Base-by-base conservation (phyloP, 2,329 filamentous ascomycete species). In the Trichoderma sp. region DNA sequence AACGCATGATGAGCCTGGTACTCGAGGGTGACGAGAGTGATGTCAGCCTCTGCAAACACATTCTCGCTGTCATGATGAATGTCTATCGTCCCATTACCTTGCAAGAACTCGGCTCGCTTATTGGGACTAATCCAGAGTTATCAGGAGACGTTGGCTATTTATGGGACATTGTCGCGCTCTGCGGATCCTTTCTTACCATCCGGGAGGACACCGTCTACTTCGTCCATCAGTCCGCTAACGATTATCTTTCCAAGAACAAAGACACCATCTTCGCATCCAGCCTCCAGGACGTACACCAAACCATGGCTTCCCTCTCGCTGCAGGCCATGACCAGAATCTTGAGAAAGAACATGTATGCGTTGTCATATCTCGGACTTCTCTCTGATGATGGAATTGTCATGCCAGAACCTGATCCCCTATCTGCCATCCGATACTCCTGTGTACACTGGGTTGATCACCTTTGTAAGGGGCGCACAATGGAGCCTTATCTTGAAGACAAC, bases 181-280 rank as follows among this genome's bases (percentile, higher is more conserved):
- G 77, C 66, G 76, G 78, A 28, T 81, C 77, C 5, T 79, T 81
- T 55, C 70, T 81, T 1, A 78, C 73, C 0, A 26, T 78, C 52
- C 71, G 71, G 26, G 63, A 76, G 4, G 64, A 55, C 2, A 70
- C 24, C 0, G 62, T 81, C 7, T 78, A 71, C 61, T 76, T 80
- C 67, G 71, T 82, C 1, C 78, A 82, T 66, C 74, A 80, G 60
- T 81, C 78, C 3, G 80, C 78, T 0, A 79, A 80, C 67, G 78
- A 81, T 4, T 80, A 81, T 66, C 66, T 81, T 7, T 59, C 71
- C 64, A 65, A 60, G 7, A 57, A 52, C 5, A 10, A 44, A 41
- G 44, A 5, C 78, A 63, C 73, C 73, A 2, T 61, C 34, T 61
- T 43, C 44, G 21, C 4, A n/a, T 28, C 30, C 10, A 9, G 15